Evolutionary conservation across 163 green algal genomes (phyloP).

Genomic region (Chlamydomonas reinhardtii): DNA sequence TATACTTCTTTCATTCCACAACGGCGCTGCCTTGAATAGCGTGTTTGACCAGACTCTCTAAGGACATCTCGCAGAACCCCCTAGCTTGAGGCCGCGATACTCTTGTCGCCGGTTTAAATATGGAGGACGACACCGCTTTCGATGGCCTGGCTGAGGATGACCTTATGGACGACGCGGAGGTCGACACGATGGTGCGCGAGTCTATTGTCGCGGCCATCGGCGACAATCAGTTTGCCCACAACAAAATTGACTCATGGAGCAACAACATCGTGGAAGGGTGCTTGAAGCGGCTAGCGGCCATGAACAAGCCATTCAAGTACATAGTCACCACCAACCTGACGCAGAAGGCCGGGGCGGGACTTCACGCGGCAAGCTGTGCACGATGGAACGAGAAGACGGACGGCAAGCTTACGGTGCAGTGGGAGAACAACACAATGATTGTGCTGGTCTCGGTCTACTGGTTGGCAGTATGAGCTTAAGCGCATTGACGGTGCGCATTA

Average conservation of each 20-base stretch:
- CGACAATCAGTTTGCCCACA: conserved; percentile 78
- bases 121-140: conserved; percentile 61
- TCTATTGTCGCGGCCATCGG: conserved; percentile 70
- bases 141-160: conserved; percentile 86
- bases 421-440: conserved; percentile 86
- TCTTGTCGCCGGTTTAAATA: background rate
- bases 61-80: too few relatives aligned
- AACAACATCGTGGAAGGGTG: conserved; percentile 85
- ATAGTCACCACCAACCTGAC: conserved; percentile 83
- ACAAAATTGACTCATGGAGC: conserved; percentile 84
- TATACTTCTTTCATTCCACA: too few relatives aligned
- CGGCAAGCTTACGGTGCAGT: conserved; percentile 86
- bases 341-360: conserved; percentile 86
- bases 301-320: conserved; percentile 93
- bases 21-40: too few relatives aligned
- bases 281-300: conserved; percentile 82
- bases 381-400: conserved; percentile 89
- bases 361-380: conserved; percentile 83
- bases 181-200: conserved; percentile 87
- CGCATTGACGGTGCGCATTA: too few relatives aligned
- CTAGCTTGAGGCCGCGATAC: too few relatives aligned
- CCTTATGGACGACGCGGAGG: conserved; percentile 86
- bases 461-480: conserved; percentile 69
- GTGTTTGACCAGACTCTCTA: too few relatives aligned
- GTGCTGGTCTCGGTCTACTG: conserved; percentile 89